phyloP scores from a whole-genome alignment of 2,329 filamentous ascomycete genomes.

The Fonsecaea pedrosoi region DNA sequence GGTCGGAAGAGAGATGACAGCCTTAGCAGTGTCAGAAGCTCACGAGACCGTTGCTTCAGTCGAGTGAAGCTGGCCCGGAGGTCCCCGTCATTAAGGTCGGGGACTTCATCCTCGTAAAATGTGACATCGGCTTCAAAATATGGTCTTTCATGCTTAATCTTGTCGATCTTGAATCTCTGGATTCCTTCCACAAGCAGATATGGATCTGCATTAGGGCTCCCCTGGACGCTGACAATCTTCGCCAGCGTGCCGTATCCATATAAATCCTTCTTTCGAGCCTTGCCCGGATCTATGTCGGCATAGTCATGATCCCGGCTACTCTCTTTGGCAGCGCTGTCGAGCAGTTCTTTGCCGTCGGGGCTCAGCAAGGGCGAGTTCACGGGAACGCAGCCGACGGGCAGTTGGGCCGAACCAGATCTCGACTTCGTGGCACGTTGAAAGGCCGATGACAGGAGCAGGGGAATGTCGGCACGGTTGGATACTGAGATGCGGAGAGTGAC shows the following conservation, averaged over 20 bases:
- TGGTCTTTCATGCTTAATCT: constrained; percentile 76
- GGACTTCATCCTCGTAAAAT: constrained; percentile 67
- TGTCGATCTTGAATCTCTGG: constrained; percentile 76
- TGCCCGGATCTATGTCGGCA: constrained; percentile 62
- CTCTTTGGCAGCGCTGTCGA: constrained; percentile 67
- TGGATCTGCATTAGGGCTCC: constrained; percentile 76
- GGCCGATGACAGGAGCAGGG: constrained; percentile 82
- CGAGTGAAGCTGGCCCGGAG: constrained; percentile 75
- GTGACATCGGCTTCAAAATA: constrained; percentile 85
- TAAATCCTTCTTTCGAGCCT: constrained; percentile 72
- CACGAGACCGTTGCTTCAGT: constrained; percentile 82
- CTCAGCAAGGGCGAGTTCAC: constrained; percentile 77
- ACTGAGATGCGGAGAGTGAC: constrained; percentile 85
- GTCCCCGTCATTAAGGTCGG: constrained; percentile 64
- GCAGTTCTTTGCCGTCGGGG: constrained; percentile 75
- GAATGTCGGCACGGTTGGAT: constrained; percentile 82
- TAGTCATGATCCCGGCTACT: constrained; percentile 39
- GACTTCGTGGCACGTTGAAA: constrained; percentile 75
- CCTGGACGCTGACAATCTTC: constrained; percentile 79
- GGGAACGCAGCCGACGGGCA: constrained; percentile 87
- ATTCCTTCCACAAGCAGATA: constrained; percentile 86
- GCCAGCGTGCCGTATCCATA: constrained; percentile 83
- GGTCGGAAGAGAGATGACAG: constrained; percentile 84
- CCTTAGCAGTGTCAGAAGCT: constrained; percentile 82
- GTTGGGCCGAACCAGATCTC: constrained; percentile 68